A percentile compares a stretch with the other conserved stretches of the same genome.
Conservation (phyloP, 2,329 filamentous ascomycete species). For the Dactylellina drechsleri region DNA sequence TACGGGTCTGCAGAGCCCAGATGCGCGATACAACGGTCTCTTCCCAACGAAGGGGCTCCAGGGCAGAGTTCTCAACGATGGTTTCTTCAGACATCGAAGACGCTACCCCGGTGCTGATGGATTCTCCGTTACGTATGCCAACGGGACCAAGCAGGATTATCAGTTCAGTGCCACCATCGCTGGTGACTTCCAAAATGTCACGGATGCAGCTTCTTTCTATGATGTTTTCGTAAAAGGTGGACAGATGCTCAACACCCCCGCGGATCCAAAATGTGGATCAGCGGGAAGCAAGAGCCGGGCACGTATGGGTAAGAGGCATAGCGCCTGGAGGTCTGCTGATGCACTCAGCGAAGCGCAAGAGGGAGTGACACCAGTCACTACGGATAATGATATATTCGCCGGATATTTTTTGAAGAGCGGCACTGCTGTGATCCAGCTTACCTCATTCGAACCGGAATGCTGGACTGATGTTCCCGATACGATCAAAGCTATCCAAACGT, state of each 20-base stretch:
- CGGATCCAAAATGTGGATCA: slow-evolving; percentile 33
- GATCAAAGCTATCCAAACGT: slow-evolving; percentile 34
- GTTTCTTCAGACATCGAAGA: slow-evolving; percentile 46
- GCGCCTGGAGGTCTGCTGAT: slow-evolving; percentile 14
- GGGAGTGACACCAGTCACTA: slow-evolving; percentile 31
- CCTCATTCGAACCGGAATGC: slow-evolving; percentile 39
- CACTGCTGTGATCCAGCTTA: slow-evolving; percentile 47
- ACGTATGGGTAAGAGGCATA: slow-evolving; percentile 25
- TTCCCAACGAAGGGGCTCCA: slow-evolving; percentile 38
- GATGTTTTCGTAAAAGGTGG: slow-evolving; percentile 46
- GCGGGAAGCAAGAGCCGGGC: slow-evolving; percentile 1
- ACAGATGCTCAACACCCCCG: slow-evolving; percentile 25
- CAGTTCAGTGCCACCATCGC: slow-evolving; percentile 38
- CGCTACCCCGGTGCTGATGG: slow-evolving; percentile 42
- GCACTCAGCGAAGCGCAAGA: slow-evolving; percentile 15
- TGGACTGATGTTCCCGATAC: slow-evolving; percentile 44
- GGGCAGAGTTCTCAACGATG: slow-evolving; percentile 36
- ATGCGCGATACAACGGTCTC: slow-evolving; percentile 49
- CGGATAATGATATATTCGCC: slow-evolving; percentile 49
- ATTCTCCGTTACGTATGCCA: slow-evolving; percentile 37
- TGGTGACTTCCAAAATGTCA: slow-evolving; percentile 50
- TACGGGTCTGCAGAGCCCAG: slow-evolving; percentile 46
- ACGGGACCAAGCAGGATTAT: slow-evolving; percentile 35
- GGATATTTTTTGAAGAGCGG: slow-evolving; percentile 51
- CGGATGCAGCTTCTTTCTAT: slow-evolving; percentile 33